A percentile compares a stretch with the other conserved stretches of the same genome.
Evolutionary conservation across 805 yeast genomes (phyloP).

Genomic region (Starmerella scarabaei): DNA sequence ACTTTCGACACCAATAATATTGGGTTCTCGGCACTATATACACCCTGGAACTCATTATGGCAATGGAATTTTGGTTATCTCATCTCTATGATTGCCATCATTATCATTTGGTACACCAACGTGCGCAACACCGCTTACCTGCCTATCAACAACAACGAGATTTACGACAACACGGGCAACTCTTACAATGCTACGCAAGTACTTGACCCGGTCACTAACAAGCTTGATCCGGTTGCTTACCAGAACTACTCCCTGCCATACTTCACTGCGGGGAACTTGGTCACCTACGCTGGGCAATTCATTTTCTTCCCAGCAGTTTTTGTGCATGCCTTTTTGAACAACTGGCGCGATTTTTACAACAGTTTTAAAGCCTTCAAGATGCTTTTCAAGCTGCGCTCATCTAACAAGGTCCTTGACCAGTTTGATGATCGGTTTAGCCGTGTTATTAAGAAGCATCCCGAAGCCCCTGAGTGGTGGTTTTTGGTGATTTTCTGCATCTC

Average conservation of each 20-base stretch:
- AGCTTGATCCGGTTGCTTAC: constrained; percentile 37
- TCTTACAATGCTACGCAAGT: constrained; percentile 37
- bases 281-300: constrained; percentile 45
- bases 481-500: constrained; percentile 33
- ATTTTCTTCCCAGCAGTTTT: constrained; percentile 45
- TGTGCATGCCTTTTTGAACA: constrained; percentile 27
- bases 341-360: constrained; percentile 13
- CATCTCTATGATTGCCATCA: constrained; percentile 37
- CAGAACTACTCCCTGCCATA: constrained; percentile 54
- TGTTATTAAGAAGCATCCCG: constrained; percentile 45
- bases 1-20: constrained; percentile 38
- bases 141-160: constrained; percentile 35
- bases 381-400: not conserved
- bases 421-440: constrained; percentile 43
- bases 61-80: constrained; percentile 34
- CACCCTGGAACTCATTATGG: constrained; percentile 28
- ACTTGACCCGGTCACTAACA: constrained; percentile 31
- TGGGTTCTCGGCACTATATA: constrained; percentile 28
- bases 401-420: constrained; percentile 24
- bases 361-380: not conserved
- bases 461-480: constrained; percentile 51
- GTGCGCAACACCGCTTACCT: constrained; percentile 30
- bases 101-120: constrained; percentile 33
- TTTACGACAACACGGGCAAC: constrained; percentile 42
- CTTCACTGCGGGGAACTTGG: constrained; percentile 49